Base-by-base conservation (phyloP, 768 basidiomycete species). In the Mycena polygramma region DNA sequence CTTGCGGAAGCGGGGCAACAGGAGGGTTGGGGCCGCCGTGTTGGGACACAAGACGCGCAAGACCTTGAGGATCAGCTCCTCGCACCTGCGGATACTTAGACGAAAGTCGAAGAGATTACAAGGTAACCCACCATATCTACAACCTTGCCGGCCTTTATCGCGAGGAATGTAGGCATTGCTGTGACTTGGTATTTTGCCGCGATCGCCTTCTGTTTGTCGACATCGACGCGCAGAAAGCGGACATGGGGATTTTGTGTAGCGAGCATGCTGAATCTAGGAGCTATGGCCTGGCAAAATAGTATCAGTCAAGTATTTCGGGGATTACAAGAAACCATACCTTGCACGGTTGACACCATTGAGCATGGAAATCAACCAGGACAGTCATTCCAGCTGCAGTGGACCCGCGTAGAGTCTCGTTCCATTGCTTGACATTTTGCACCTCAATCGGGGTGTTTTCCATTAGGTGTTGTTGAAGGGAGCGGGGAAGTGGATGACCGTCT, bases 391-490 rank as follows among this genome's bases (percentile, higher is more conserved):
- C 54, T 0, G 66, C 63, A 0, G 58, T 63, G 1, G 82, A 77
- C 0, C 75, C 71, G 53, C 81, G 82, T 37, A 83, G 78, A 76
- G 76, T 80, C 52, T 82, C 79, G 77, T 82, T 82, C 76, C 81
- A 83, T 68, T 82, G 80, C 17, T 82, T 83, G 2, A 71, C 70
- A 30, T 37, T 74, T 54, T 66, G 57, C 7, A 70, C 51, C 14
- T 70, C 69, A 14, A 70, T 48, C 10, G 59, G 59, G 10, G 69
- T 49, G 6, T 64, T 39, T 24, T 39, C 39, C 55, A 57, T 53
- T 46, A 19, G 4, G 45, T 7, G 14, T 68, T 45, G 41, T 64
- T 46, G 49, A 48, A n/a, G 2, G 41, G 41, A 43, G 41, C 17
- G 17, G 63, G 43, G 51, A 35, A 55, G 59, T 15, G 20, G 37